Evolutionary conservation across 2,329 filamentous ascomycete genomes (phyloP).

Genomic region (Fusarium sp.): DNA sequence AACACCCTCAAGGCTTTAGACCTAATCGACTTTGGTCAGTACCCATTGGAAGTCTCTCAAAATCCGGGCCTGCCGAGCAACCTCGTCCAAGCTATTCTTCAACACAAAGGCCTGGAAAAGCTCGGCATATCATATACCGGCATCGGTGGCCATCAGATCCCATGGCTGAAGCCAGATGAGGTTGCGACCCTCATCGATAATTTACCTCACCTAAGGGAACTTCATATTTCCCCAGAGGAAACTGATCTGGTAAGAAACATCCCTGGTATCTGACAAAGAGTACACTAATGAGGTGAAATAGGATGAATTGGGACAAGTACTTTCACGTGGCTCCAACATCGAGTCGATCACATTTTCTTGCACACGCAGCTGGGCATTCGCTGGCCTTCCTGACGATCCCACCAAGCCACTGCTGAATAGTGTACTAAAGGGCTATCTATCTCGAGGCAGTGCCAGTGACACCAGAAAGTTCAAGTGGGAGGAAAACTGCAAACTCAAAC

Average conservation of each 20-base stretch:
- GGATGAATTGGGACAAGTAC: constrained; percentile 16
- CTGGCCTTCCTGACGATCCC: not conserved
- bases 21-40: not conserved
- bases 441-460: too few species aligned
- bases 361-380: not conserved
- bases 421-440: not conserved
- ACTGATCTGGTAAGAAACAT: constrained; percentile 9
- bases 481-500: not conserved
- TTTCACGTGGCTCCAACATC: not conserved
- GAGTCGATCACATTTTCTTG: not conserved
- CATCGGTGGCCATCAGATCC: not conserved
- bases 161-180: constrained; percentile 20
- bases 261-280: fast-evolving
- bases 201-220: constrained; percentile 14
- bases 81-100: constrained; percentile 25
- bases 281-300: constrained; percentile 1
- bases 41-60: not conserved
- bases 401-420: not conserved
- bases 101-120: constrained; percentile 19
- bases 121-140: constrained; percentile 18
- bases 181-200: constrained; percentile 20
- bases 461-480: not conserved
- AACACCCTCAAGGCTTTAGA: not conserved
- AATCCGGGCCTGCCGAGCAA: constrained; percentile 11
- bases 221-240: constrained; percentile 26